Percentiles rank a stretch among this genome's conserved stretches.
Evolutionary conservation across 805 yeast species (phyloP).

Genomic region (Sugiyamaella qingdaonensis): DNA sequence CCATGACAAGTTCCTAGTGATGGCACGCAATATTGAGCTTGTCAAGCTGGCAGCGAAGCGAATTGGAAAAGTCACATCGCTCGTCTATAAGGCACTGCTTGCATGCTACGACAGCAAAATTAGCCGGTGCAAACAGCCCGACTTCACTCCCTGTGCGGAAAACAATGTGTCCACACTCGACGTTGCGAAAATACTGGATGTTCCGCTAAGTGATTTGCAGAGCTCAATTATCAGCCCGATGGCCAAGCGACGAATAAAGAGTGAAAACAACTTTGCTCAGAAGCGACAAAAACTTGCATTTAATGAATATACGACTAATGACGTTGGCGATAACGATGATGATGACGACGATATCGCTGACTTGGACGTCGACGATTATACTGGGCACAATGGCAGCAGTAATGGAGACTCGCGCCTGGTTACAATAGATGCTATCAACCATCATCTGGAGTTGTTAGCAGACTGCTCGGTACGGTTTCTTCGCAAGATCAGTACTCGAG

Average conservation of each 20-base stretch:
- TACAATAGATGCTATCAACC: constrained; percentile 34
- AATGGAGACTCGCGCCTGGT: background rate
- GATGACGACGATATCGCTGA: constrained; percentile 18
- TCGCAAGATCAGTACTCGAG: constrained; percentile 50
- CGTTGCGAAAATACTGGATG: constrained; percentile 19
- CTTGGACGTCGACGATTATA: constrained; percentile 11
- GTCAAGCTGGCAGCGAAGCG: constrained; percentile 59
- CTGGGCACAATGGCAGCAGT: background rate
- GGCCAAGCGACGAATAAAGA: constrained; percentile 5
- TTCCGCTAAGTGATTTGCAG: constrained; percentile 20
- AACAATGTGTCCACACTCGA: constrained; percentile 36
- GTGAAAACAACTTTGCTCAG: background rate
- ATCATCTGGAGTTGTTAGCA: constrained; percentile 68
- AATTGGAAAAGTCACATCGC: constrained; percentile 64
- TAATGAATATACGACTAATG: constrained; percentile 21
- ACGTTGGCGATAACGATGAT: constrained; percentile 31
- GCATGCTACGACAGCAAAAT: constrained; percentile 51
- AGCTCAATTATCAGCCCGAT: constrained; percentile 16
- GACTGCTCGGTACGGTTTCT: constrained; percentile 57
- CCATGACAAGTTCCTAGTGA: constrained; percentile 61
- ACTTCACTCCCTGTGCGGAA: background rate
- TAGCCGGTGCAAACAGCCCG: constrained; percentile 28
- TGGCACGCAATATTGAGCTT: constrained; percentile 60
- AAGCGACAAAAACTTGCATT: constrained; percentile 6
- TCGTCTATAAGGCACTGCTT: constrained; percentile 59